Base-by-base conservation (phyloP, 352 stramenopile species). In the Pythium pyrilobum region DNA sequence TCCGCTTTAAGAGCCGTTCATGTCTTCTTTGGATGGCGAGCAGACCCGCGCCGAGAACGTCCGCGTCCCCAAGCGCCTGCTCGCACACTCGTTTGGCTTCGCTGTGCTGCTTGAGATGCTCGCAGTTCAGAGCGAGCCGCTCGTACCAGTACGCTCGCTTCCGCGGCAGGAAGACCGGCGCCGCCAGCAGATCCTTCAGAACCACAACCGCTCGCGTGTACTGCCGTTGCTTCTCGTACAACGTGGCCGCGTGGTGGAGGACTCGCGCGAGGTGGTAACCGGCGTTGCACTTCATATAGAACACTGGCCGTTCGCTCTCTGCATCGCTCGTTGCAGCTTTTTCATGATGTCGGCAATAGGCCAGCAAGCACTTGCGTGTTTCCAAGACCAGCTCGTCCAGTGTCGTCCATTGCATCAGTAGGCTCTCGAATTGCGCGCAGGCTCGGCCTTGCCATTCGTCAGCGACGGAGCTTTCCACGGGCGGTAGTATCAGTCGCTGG, bases 141-240 rank as follows among this genome's bases (percentile, higher is more conserved):
- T 87, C 71, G 65, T 81, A 92, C 84, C 81, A 94, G 31, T 77
- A 69, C 0, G 77, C 79, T 4, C 83, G 75, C 46, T 91, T 90
- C 23, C 77, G 66, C 18, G 69, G 49, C 10, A 89, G 66, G 45
- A 88, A 82, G 1, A 52, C 41, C 5, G 66, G 64, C 1, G 71
- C 56, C 1, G 64, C 67, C 9, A 93, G 56, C 16, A 92, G 36
- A 29, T 92, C 76, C 13, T 86, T 81, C 10, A 94, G 64, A 20
- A 94, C 32, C 11, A 83, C 55, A 1, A 75, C 69, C 7, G 84
- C 79, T 5, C 86, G 67, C 39, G 87, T 64, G 53, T 94, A 89
- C 59, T 80, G 81, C 0, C 79, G 71, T 40, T 78, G 75, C 62
- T 89, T 91, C 34, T 94, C 84, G 39, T 90, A 94, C 13, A 92